phyloP scores from a whole-genome alignment of 805 yeast genomes.

The Cyberlindnera bimundalis region DNA sequence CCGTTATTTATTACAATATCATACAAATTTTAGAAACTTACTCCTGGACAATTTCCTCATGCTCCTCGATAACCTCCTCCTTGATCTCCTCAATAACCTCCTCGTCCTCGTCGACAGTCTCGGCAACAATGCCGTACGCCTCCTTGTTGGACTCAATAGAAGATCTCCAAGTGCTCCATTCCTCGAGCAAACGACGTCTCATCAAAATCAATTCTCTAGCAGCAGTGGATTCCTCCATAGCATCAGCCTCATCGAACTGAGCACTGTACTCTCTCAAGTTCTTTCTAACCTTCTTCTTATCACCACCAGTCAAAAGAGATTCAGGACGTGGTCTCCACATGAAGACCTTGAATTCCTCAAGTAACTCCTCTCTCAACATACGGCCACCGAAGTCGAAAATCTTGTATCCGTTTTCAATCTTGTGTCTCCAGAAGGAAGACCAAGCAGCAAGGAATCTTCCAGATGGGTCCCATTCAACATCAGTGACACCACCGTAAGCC shows the following conservation, averaged over 20 bases:
- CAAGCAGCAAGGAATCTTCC: slow-evolving; percentile 88
- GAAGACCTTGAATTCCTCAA: slow-evolving; percentile 84
- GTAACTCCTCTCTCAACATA: slow-evolving; percentile 65
- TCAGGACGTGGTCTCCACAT: slow-evolving; percentile 98
- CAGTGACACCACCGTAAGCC: slow-evolving; percentile 74
- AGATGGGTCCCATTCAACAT: slow-evolving; percentile 90
- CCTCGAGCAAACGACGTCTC: slow-evolving; percentile 77
- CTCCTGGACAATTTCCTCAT: slow-evolving; percentile 24
- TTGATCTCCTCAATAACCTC: slow-evolving; percentile 74
- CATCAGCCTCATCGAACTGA: slow-evolving; percentile 91
- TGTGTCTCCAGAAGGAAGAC: slow-evolving; percentile 83
- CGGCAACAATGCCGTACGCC: slow-evolving; percentile 42
- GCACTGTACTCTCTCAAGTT: slow-evolving; percentile 85
- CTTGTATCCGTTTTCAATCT: slow-evolving; percentile 87
- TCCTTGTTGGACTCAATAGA: slow-evolving; percentile 44
- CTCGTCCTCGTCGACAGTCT: slow-evolving; percentile 57
- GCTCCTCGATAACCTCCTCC: slow-evolving; percentile 60
- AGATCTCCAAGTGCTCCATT: slow-evolving; percentile 81
- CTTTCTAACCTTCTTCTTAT: slow-evolving; percentile 87
- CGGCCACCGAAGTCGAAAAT: slow-evolving; percentile 82
- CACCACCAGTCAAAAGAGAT: slow-evolving; percentile 67
- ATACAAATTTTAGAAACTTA: background rate
- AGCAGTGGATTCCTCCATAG: slow-evolving; percentile 93
- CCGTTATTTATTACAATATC: too few relatives aligned
- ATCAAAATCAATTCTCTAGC: slow-evolving; percentile 82